Evolutionary conservation across 768 basidiomycete genomes (phyloP), one percentile per base, ranked within the genome.

Genomic region (Kwoniella sp.): DNA sequence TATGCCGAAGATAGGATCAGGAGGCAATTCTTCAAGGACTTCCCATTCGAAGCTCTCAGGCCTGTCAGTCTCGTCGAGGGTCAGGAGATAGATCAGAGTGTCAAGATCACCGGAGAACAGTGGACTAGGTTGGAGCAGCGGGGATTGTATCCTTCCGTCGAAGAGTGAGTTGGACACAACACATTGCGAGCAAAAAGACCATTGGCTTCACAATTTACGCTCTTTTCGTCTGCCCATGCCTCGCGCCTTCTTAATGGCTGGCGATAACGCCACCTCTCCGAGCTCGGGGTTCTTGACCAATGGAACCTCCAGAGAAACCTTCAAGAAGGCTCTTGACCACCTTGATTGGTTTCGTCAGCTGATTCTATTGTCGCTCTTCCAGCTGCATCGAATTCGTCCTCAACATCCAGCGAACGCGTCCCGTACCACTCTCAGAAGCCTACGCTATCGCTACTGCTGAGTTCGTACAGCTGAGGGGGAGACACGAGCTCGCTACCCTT

Each of bases 11-110:
- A 99, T 79, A 83, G 85, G 65, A 82, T 98, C 62, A 87, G 96
- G 36, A 84, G 86, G 58, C 90, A 91, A 78, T 98, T 99, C 84
- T 98, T 94, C 83, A 83, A 84, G 46, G 96, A 99, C 82, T 94
- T 96, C 78, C 93, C 96, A 7, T 96, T 96, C 75, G 94, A 99
- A 81, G 89, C 92, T 1, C 90, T 94, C 80, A 84, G 94, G 47
- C 87, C 92, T 1, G 83, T 83, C 9, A 87, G 85, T 12, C 78
- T 99, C 55, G 86, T 90, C 0, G 96, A 99, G 81, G 84, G 83
- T 17, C 36, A 46, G 48, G 69, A 65, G 26, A 64, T 77, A 8
- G 47, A 54, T 8, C 59, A 67, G 53, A 63, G 65, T 46, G 47
- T 58, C 15, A 73, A 68, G 15, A 67, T 79, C 8, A 79, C 75